These are phyloP conservation scores for Albifimbria verrucaria DNA, from an alignment of 2,329 filamentous ascomycete genomes.

Conservation along the genomic window DNA sequence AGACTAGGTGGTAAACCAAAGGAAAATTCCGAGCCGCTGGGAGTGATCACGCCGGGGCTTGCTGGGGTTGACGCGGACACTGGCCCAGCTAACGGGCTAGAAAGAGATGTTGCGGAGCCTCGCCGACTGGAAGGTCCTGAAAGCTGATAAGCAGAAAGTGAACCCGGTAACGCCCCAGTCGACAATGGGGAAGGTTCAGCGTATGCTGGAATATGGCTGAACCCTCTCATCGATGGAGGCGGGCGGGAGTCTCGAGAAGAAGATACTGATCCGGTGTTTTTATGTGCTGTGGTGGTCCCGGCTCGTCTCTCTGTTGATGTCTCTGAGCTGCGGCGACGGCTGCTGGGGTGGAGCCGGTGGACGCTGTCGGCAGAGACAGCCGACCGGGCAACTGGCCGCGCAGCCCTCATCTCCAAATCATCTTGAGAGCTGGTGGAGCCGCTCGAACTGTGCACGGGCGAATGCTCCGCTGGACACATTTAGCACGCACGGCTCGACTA, in stretches of 20 bases:
- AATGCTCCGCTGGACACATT: conserved; percentile 9
- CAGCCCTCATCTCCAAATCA: conserved; percentile 35
- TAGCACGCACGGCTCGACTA: conserved; percentile 13
- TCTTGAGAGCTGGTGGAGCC: conserved; percentile 37
- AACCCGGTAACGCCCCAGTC: background rate
- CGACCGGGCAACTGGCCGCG: conserved; percentile 5
- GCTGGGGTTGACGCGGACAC: conserved; percentile 8
- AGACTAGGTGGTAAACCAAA: background rate
- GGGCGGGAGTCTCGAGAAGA: conserved; percentile 20
- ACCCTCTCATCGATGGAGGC: conserved; percentile 13
- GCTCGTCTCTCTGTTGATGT: conserved; percentile 19
- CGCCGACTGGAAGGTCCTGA: background rate
- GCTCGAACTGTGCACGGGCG: conserved; percentile 32
- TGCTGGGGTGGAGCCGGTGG: conserved; percentile 22
- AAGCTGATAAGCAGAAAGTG: background rate
- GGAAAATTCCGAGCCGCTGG: conserved; percentile 2
- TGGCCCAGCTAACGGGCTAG: background rate
- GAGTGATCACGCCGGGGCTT: conserved; percentile 9
- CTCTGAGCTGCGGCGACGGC: conserved; percentile 26
- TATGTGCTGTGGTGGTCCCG: conserved; percentile 11
- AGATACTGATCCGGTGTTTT: conserved; percentile 7
- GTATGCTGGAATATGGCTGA: background rate
- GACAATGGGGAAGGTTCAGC: background rate
- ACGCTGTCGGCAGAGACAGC: conserved; percentile 3
- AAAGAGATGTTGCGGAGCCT: background rate